A percentile compares a stretch with the other conserved stretches of the same genome.
Conservation (phyloP, 352 stramenopile genomes). For the Phytophthora cactorum region DNA sequence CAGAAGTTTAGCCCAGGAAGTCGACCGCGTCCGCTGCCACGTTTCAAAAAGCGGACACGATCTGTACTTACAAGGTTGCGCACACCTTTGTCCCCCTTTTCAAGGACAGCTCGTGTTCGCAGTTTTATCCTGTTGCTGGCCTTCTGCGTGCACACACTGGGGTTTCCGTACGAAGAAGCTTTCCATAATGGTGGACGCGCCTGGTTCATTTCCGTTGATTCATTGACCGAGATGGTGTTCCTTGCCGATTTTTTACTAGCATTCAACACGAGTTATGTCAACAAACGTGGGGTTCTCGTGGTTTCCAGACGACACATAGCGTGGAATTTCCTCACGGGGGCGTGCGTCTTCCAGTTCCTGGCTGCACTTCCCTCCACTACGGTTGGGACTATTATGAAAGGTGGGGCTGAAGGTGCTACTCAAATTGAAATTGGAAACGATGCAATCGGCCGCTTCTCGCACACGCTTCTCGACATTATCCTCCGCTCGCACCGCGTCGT, state of each 20-base stretch:
- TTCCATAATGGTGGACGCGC: conserved; percentile 24
- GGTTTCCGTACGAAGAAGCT: conserved; percentile 45
- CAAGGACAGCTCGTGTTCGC: conserved; percentile 24
- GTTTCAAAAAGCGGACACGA: conserved; percentile 23
- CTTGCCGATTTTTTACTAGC: conserved; percentile 44
- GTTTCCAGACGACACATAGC: conserved; percentile 43
- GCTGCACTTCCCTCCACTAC: conserved; percentile 7
- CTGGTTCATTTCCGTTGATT: conserved; percentile 15
- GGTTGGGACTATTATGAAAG: conserved; percentile 1
- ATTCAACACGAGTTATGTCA: conserved; percentile 56
- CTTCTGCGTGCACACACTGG: conserved; percentile 35
- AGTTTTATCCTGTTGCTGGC: conserved; percentile 26
- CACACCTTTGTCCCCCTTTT: conserved; percentile 28
- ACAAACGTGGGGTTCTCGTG: conserved; percentile 42
- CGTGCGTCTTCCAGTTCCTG: conserved; percentile 24
- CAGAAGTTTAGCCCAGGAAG: conserved; percentile 13
- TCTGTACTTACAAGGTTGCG: conserved; percentile 1
- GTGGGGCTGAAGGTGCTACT: neutral
- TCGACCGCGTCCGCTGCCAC: conserved; percentile 23
- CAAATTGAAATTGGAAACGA: neutral
- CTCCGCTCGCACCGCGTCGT: conserved; percentile 34
- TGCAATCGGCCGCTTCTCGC: conserved; percentile 17
- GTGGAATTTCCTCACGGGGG: conserved; percentile 40
- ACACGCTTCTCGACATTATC: conserved; percentile 26
- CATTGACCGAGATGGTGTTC: conserved; percentile 37